Evolutionary conservation across 495 filamentous ascomycete genomes (phyloP).

Genomic region (Talaromyces nanjingensis): DNA sequence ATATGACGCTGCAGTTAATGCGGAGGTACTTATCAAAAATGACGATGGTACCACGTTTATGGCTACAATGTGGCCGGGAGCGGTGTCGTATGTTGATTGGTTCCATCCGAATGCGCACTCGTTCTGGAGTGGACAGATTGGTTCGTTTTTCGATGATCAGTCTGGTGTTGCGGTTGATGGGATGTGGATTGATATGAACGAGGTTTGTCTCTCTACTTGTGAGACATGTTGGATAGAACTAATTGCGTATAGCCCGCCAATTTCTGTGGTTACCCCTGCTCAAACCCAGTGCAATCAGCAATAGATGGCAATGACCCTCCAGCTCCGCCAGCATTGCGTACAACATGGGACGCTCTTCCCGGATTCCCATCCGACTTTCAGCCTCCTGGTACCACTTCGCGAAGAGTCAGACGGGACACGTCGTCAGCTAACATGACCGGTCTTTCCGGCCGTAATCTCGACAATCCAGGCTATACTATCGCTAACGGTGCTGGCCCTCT

Average conservation of each 20-base stretch:
- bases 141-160: slow-evolving; percentile 2
- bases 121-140: slow-evolving; percentile 14
- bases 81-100: slow-evolving; percentile 19
- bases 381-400: slow-evolving; percentile 5
- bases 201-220: slow-evolving; percentile 35
- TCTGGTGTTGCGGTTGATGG: slow-evolving; percentile 12
- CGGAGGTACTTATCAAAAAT: slow-evolving; percentile 14
- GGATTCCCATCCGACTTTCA: slow-evolving; percentile 18
- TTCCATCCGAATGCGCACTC: slow-evolving; percentile 15
- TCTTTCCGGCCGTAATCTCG: slow-evolving; percentile 10
- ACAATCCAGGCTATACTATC: slow-evolving; percentile 16
- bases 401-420: slow-evolving; percentile 23
- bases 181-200: slow-evolving; percentile 24
- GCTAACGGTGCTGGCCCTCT: slow-evolving; percentile 14
- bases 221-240: background rate
- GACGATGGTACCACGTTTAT: slow-evolving; percentile 26
- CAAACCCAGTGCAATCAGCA: slow-evolving; percentile 12
- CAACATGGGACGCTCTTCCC: slow-evolving; percentile 14
- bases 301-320: slow-evolving; percentile 14
- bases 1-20: background rate
- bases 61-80: slow-evolving; percentile 24
- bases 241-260: background rate
- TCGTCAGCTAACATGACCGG: slow-evolving; percentile 18
- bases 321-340: slow-evolving; percentile 13
- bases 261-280: slow-evolving; percentile 12